Evolutionary conservation across 1,139 yeast species (phyloP).

Genomic region (Nakaseomyces nivariensis): DNA sequence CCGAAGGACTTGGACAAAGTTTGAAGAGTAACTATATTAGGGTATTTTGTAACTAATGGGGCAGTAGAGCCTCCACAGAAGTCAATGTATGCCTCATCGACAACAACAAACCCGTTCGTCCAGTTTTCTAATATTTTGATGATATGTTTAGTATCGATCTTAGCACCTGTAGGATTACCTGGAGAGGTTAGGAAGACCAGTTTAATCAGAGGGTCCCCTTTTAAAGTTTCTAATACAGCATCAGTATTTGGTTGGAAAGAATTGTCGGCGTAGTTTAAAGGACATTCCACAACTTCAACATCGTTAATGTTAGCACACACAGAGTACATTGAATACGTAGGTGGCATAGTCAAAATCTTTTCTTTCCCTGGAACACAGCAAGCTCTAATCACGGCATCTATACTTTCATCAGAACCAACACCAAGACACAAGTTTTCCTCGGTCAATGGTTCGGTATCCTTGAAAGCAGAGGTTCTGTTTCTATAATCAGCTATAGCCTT

Average conservation of each 20-base stretch:
- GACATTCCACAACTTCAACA: conserved; percentile 64
- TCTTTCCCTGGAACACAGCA: conserved; percentile 76
- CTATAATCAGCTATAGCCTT: conserved; percentile 61
- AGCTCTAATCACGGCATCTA: conserved; percentile 80
- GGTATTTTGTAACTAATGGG: conserved; percentile 73
- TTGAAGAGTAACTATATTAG: conserved; percentile 80
- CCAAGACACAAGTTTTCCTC: conserved; percentile 80
- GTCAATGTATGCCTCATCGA: conserved; percentile 94
- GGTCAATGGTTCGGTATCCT: conserved; percentile 31
- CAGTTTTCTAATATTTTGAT: conserved; percentile 47
- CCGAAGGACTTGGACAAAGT: conserved; percentile 94
- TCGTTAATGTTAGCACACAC: conserved; percentile 89
- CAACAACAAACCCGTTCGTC: conserved; percentile 66
- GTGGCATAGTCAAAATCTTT: conserved; percentile 79
- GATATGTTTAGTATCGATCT: conserved; percentile 42
- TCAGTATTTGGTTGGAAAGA: conserved; percentile 59
- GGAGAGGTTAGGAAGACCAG: conserved; percentile 86
- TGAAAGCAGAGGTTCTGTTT: conserved; percentile 38
- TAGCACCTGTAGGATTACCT: conserved; percentile 90
- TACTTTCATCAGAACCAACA: conserved; percentile 95
- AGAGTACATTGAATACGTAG: conserved; percentile 95
- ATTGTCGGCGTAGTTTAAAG: conserved; percentile 40
- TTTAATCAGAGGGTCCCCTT: conserved; percentile 52
- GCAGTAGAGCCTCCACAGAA: conserved; percentile 71
- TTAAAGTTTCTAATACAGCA: conserved; percentile 43